phyloP scores from a whole-genome alignment of 2,329 filamentous ascomycete genomes.

The Neopestalotiopsis sp. region DNA sequence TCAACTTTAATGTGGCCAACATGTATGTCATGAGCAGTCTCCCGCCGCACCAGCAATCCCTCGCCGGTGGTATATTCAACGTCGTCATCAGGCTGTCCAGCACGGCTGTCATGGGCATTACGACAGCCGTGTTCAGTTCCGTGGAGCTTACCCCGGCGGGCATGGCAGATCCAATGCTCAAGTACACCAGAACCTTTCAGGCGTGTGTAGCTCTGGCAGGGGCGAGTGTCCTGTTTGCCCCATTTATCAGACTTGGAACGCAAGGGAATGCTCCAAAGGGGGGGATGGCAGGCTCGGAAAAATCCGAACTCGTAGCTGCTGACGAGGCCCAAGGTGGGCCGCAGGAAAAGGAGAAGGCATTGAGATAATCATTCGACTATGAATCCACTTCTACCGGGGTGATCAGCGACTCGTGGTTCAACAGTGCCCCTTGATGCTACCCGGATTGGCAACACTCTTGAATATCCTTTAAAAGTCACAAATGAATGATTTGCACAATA shows the following conservation, averaged over 20 bases:
- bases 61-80: constrained; percentile 67
- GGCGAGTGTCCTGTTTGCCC: constrained; percentile 51
- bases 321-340: background rate
- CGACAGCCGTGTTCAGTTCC: constrained; percentile 65
- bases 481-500: background rate
- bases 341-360: constrained; percentile 1
- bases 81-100: constrained; percentile 66
- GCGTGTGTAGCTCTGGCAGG: constrained; percentile 51
- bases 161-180: constrained; percentile 47
- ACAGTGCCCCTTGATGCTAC: background rate
- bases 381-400: background rate
- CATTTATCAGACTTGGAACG: constrained; percentile 58
- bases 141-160: constrained; percentile 42
- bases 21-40: constrained; percentile 68
- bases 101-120: constrained; percentile 65
- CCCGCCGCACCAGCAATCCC: constrained; percentile 58
- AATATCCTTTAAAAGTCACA: background rate
- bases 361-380: background rate
- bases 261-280: constrained; percentile 47
- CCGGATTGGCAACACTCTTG: background rate
- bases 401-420: background rate
- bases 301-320: constrained; percentile 1
- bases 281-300: background rate
- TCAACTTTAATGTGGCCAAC: constrained; percentile 75
- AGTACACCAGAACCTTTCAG: constrained; percentile 59